Percentiles rank a stretch among this genome's conserved stretches.
Evolutionary conservation across 371 early-diverging fungal species (phyloP).

Genomic region (Mucor ambiguus): DNA sequence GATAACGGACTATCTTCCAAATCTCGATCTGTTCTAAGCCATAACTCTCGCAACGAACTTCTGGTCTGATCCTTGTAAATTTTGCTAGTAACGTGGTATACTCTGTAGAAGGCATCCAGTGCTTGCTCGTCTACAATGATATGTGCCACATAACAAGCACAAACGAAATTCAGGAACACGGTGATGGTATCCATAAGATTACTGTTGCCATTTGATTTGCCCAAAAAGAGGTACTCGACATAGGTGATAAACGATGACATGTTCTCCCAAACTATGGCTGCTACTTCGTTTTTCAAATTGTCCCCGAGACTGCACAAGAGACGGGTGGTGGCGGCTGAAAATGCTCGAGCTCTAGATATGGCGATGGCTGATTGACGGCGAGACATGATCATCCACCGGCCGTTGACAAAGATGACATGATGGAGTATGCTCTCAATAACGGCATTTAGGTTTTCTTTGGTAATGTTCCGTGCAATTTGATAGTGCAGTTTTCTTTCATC

Average conservation of each 20-base stretch:
- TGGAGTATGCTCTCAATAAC: slow-evolving; percentile 1
- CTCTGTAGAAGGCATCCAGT: neutral
- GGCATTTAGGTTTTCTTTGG: neutral
- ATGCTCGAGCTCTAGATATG: neutral
- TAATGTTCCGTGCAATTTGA: neutral
- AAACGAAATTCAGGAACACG: neutral
- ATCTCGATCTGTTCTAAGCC: neutral
- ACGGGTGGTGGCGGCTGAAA: neutral
- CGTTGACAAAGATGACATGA: slow-evolving; percentile 1
- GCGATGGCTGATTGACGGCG: neutral
- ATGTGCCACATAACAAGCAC: neutral
- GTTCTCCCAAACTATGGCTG: neutral
- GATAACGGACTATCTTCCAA: neutral
- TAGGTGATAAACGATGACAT: neutral
- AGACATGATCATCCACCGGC: neutral
- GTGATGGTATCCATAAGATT: neutral
- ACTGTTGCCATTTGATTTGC: neutral
- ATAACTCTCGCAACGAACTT: neutral
- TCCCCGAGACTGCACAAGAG: neutral
- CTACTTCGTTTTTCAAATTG: neutral
- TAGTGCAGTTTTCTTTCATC: neutral
- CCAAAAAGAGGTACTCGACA: neutral
- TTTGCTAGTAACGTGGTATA: neutral
- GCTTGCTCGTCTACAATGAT: neutral
- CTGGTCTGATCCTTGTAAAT: neutral